These are phyloP conservation scores for Rhizopus microsporus DNA, from an alignment of 371 early-diverging fungal species.

Conservation along the genomic window DNA sequence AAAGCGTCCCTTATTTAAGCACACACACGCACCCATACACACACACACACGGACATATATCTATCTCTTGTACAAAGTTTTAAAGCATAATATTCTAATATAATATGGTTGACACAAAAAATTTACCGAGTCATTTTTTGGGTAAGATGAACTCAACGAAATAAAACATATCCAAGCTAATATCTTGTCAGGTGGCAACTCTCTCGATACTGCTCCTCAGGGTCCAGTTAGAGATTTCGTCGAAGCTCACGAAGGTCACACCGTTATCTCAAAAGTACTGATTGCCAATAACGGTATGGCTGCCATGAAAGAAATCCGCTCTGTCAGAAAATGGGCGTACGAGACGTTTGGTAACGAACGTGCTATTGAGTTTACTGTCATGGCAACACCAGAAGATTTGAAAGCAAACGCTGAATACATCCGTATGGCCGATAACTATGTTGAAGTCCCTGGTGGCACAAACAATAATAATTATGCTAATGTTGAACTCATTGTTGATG, in stretches of 20 bases:
- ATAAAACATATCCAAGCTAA: background rate
- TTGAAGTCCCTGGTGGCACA: constrained; percentile 96
- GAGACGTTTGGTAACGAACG: constrained; percentile 96
- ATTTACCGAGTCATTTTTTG: constrained; percentile 29
- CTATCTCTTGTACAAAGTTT: too few species aligned
- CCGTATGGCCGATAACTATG: constrained; percentile 97
- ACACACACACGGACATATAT: too few species aligned
- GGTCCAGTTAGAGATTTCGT: constrained; percentile 76
- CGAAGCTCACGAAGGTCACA: constrained; percentile 79
- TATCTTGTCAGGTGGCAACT: constrained; percentile 57
- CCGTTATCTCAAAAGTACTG: constrained; percentile 86
- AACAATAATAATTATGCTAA: constrained; percentile 98
- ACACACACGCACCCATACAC: too few species aligned
- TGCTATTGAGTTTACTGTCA: constrained; percentile 95
- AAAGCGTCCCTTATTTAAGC: too few species aligned
- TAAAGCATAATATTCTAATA: constrained; percentile 1
- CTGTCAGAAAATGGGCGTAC: constrained; percentile 98
- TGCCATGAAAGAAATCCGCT: constrained; percentile 98
- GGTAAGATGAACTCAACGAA: constrained; percentile 14
- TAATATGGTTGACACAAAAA: constrained; percentile 24
- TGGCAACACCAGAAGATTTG: constrained; percentile 98
- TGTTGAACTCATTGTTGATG: constrained; percentile 95
- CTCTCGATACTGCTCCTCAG: constrained; percentile 55
- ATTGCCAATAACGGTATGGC: constrained; percentile 99
- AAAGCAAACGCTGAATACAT: constrained; percentile 97